Evolutionary conservation across 768 basidiomycete genomes (phyloP).

Genomic region (Sporobolomyces roseus): DNA sequence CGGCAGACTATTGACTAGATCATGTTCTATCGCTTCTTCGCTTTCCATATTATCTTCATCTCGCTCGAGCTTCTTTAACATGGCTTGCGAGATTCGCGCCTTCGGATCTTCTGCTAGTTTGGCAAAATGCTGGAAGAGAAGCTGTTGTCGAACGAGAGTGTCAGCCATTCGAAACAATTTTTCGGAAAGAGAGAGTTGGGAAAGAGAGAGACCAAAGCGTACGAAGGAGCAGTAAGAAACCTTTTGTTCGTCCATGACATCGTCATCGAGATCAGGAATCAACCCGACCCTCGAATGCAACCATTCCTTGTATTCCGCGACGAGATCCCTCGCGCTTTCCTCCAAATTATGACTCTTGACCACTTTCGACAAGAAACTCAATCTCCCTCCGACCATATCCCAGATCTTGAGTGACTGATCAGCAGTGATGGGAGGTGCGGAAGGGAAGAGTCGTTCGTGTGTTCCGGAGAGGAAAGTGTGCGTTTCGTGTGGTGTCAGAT

Average conservation of each 20-base stretch:
- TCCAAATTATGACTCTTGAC: constrained; percentile 63
- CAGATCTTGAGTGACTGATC: constrained; percentile 55
- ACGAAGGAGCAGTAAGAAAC: constrained; percentile 38
- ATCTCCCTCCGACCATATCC: constrained; percentile 66
- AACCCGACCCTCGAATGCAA: constrained; percentile 67
- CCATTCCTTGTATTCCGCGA: constrained; percentile 74
- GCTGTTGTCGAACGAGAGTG: not conserved
- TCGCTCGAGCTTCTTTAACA: constrained; percentile 60
- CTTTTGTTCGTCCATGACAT: constrained; percentile 79
- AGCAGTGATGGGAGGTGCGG: constrained; percentile 49
- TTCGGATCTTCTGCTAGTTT: constrained; percentile 11
- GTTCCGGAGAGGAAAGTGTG: constrained; percentile 57
- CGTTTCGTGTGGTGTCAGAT: constrained; percentile 62
- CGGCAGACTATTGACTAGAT: constrained; percentile 61
- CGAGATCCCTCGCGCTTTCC: constrained; percentile 60
- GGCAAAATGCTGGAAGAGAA: constrained; percentile 42
- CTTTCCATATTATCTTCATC: constrained; percentile 48
- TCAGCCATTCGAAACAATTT: not conserved
- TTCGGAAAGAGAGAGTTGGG: not conserved
- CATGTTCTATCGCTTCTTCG: constrained; percentile 48
- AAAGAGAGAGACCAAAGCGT: not conserved
- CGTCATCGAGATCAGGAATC: constrained; percentile 74
- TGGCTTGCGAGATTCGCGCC: constrained; percentile 51
- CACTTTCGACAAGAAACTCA: constrained; percentile 69
- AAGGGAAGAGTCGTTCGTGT: constrained; percentile 54